A percentile compares a stretch with the other conserved stretches of the same genome.
Conservation (phyloP, 176 grass and related monocot species). For the Melocanna baccifera region DNA sequence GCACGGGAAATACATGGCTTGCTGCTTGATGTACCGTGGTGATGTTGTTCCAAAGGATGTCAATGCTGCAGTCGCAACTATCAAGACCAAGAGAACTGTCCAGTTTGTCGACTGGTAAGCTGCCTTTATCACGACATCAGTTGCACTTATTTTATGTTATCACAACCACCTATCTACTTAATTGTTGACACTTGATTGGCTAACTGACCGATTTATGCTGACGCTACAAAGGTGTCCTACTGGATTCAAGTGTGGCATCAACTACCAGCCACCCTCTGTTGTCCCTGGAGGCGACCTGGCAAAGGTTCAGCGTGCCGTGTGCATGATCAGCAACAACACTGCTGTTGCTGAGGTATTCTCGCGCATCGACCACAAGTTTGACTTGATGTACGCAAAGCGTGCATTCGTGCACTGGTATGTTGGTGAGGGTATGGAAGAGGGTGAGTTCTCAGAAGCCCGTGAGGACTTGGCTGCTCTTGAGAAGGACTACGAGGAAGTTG, state of each 20-base stretch:
- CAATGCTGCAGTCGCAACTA: slow-evolving; percentile 90
- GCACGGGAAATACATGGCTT: slow-evolving; percentile 97
- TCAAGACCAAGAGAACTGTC: slow-evolving; percentile 98
- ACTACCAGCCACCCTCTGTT: slow-evolving; percentile 88
- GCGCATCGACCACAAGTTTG: slow-evolving; percentile 90
- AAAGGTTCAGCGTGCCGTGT: slow-evolving; percentile 88
- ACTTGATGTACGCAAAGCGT: slow-evolving; percentile 84
- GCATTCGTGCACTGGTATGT: slow-evolving; percentile 95
- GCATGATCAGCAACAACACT: slow-evolving; percentile 98
- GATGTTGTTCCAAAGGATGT: slow-evolving; percentile 98
- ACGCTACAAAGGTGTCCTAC: slow-evolving; percentile 66
- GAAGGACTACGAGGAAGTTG: slow-evolving; percentile 89
- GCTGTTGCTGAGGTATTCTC: slow-evolving; percentile 86
- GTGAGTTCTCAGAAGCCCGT: slow-evolving; percentile 85
- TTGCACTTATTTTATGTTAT: slow-evolving; percentile 17
- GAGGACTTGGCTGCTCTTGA: slow-evolving; percentile 88
- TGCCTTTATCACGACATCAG: slow-evolving; percentile 27
- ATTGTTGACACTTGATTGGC: not conserved
- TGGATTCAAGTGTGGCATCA: slow-evolving; percentile 95
- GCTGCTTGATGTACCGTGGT: slow-evolving; percentile 96
- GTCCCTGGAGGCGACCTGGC: slow-evolving; percentile 85
- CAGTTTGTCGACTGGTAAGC: slow-evolving; percentile 98
- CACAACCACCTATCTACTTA: slow-evolving; percentile 4
- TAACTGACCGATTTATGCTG: slow-evolving; percentile 37
- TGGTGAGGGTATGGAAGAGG: slow-evolving; percentile 90